These are phyloP conservation scores for Fusarium keratoplasticum DNA, from an alignment of 2,329 filamentous ascomycete species.

Conservation along the genomic window DNA sequence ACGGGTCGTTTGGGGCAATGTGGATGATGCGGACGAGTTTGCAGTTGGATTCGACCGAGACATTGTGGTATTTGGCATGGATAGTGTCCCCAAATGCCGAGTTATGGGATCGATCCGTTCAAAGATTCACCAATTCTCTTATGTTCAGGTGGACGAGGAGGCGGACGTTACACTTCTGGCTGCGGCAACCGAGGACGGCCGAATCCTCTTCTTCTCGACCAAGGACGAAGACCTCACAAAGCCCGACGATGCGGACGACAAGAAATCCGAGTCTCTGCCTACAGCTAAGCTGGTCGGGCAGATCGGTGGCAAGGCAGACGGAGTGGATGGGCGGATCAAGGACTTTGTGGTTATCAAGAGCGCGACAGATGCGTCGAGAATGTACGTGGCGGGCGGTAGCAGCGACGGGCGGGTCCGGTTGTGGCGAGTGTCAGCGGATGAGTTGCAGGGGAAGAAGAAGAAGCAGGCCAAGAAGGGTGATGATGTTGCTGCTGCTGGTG, in stretches of 20 bases:
- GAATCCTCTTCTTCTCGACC: conserved; percentile 85
- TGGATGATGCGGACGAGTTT: conserved; percentile 81
- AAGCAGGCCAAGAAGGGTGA: conserved; percentile 36
- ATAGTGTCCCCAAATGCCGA: conserved; percentile 83
- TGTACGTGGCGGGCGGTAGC: conserved; percentile 77
- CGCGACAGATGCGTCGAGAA: conserved; percentile 51
- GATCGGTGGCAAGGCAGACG: conserved; percentile 78
- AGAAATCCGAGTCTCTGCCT: conserved; percentile 53
- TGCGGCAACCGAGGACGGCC: conserved; percentile 90
- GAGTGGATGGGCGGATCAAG: conserved; percentile 81
- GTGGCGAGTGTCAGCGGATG: conserved; percentile 70
- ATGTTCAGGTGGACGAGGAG: conserved; percentile 67
- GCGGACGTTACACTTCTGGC: conserved; percentile 67
- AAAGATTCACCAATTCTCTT: conserved; percentile 86
- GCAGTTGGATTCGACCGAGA: conserved; percentile 91
- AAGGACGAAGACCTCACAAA: conserved; percentile 59
- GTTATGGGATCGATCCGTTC: conserved; percentile 75
- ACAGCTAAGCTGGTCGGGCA: conserved; percentile 78
- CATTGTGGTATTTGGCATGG: conserved; percentile 86
- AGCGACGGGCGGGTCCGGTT: conserved; percentile 89
- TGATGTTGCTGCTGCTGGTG: conserved; percentile 16
- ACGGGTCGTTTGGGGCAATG: conserved; percentile 81
- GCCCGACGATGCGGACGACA: conserved; percentile 46
- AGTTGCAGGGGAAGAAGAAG: conserved; percentile 52
- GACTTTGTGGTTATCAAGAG: conserved; percentile 79